phyloP scores from a whole-genome alignment of 495 filamentous ascomycete genomes.

The Pyrenula aspistea region DNA sequence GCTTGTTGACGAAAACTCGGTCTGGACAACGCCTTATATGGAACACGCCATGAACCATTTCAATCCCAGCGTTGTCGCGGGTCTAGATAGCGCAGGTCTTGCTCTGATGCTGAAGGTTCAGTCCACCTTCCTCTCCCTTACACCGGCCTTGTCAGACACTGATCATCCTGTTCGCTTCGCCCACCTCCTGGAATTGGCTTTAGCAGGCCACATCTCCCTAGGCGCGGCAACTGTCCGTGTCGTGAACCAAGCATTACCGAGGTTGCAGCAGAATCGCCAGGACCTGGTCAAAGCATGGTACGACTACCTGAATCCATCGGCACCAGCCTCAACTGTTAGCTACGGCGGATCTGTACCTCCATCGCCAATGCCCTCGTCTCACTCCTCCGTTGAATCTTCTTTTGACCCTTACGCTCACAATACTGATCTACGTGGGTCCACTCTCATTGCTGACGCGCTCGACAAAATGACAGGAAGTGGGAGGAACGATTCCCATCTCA shows the following conservation, averaged over 20 bases:
- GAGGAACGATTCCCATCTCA: conserved; percentile 53
- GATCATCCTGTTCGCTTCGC: conserved; percentile 47
- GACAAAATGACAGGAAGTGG: conserved; percentile 51
- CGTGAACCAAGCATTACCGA: conserved; percentile 44
- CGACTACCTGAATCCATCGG: conserved; percentile 32
- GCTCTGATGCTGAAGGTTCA: conserved; percentile 52
- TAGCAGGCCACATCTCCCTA: conserved; percentile 33
- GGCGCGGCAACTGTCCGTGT: conserved; percentile 37
- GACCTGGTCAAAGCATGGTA: conserved; percentile 50
- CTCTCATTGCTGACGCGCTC: conserved; percentile 75
- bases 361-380: conserved; percentile 24
- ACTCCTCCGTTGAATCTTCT: conserved; percentile 34
- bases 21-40: conserved; percentile 47
- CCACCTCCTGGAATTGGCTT: conserved; percentile 44
- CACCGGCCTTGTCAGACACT: conserved; percentile 30
- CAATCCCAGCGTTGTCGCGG: conserved; percentile 43
- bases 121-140: conserved; percentile 43
- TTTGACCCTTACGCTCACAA: conserved; percentile 83
- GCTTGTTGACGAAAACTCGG: conserved; percentile 66
- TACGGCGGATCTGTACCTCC: conserved; percentile 27
- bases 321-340: conserved; percentile 17
- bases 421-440: conserved; percentile 85
- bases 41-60: conserved; percentile 50
- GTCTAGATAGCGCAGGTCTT: conserved; percentile 44
- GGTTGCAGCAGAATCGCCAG: conserved; percentile 35